phyloP scores from a whole-genome alignment of 75 land plant genomes.

The Azolla pinnata region DNA sequence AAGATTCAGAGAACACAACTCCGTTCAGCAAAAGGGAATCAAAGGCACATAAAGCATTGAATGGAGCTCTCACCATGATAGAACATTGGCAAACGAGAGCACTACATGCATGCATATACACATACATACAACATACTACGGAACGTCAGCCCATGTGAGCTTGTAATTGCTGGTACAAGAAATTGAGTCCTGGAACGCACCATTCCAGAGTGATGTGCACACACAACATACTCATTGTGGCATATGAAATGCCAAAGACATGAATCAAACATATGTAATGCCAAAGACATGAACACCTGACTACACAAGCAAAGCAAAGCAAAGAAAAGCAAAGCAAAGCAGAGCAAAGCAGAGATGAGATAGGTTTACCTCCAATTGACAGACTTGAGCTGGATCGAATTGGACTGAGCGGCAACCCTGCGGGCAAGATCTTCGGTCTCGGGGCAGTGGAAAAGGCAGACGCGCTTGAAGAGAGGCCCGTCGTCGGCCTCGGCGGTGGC shows the following conservation, averaged over 20 bases:
- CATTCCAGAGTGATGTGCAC: too few species aligned
- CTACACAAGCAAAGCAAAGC: not conserved
- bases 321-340: not conserved
- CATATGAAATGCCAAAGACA: too few species aligned
- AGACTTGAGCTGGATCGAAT: constrained; percentile 43
- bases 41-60: too few species aligned
- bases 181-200: too few species aligned
- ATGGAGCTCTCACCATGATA: too few species aligned
- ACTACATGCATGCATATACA: too few species aligned
- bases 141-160: too few species aligned
- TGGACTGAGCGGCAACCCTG: constrained; percentile 39
- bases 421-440: constrained; percentile 58
- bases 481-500: not conserved
- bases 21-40: constrained; percentile 1
- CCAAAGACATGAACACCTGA: constrained; percentile 80
- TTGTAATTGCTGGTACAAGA: too few species aligned
- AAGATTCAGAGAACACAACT: not conserved
- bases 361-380: constrained; percentile 56
- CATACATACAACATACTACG: too few species aligned
- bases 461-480: constrained; percentile 19
- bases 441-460: constrained; percentile 50
- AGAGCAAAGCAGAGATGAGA: not conserved
- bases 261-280: too few species aligned
- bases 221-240: too few species aligned
- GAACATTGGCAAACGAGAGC: too few species aligned